Conservation (phyloP, 2,329 filamentous ascomycete species). For the Penicillium capsulatum region DNA sequence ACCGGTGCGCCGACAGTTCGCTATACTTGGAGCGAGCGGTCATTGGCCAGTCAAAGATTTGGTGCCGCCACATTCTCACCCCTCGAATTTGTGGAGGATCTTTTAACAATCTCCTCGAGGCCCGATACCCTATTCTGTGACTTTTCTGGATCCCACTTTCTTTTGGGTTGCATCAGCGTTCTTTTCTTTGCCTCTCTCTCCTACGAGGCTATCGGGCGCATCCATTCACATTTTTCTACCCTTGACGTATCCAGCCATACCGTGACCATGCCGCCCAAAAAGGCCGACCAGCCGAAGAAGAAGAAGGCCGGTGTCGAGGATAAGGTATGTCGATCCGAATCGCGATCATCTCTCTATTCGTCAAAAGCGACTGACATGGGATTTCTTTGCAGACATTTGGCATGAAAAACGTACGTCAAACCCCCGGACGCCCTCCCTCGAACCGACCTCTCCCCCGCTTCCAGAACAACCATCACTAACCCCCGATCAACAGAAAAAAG, state of each 20-base stretch:
- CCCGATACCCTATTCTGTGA: slow-evolving; percentile 5
- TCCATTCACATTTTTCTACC: slow-evolving; percentile 15
- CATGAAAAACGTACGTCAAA: slow-evolving; percentile 77
- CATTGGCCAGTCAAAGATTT: slow-evolving; percentile 22
- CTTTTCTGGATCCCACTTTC: slow-evolving; percentile 7
- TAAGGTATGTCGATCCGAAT: slow-evolving; percentile 51
- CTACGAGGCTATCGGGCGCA: slow-evolving; percentile 14
- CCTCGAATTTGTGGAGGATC: slow-evolving; percentile 33
- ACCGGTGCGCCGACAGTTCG: too few relatives aligned
- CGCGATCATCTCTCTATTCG: neutral
- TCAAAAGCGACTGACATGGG: slow-evolving; percentile 15
- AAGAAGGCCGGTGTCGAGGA: slow-evolving; percentile 65
- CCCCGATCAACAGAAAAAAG: slow-evolving; percentile 67
- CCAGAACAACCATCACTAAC: slow-evolving; percentile 18
- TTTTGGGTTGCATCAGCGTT: slow-evolving; percentile 20
- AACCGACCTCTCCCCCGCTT: slow-evolving; percentile 2
- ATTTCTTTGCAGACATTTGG: slow-evolving; percentile 68
- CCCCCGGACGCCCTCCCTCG: slow-evolving; percentile 6
- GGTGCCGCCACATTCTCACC: slow-evolving; percentile 30
- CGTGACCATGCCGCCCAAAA: slow-evolving; percentile 48
- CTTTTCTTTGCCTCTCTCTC: slow-evolving; percentile 5
- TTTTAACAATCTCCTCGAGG: slow-evolving; percentile 8
- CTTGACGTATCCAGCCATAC: slow-evolving; percentile 16
- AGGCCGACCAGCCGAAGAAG: slow-evolving; percentile 45
- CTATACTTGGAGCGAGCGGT: slow-evolving; percentile 17